Percentiles rank a stretch among this genome's conserved stretches.
These are phyloP conservation scores for Xylaria venustula DNA, from an alignment of 495 filamentous ascomycete genomes.

Conservation along the genomic window DNA sequence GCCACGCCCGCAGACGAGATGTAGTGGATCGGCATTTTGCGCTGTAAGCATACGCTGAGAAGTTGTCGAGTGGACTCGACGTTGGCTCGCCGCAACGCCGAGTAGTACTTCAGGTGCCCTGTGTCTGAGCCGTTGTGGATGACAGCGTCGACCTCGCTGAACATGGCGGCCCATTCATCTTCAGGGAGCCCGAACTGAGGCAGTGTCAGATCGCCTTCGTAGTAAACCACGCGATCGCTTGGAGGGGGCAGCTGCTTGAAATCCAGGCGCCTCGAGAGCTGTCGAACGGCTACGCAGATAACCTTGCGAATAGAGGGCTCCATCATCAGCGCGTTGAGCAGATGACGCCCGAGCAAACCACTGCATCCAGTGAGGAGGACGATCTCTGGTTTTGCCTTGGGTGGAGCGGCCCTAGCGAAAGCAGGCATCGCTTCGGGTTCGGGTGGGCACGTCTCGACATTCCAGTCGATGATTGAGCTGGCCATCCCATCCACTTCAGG, in stretches of 20 bases:
- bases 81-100: constrained; percentile 39
- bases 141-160: constrained; percentile 30
- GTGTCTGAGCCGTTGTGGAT: constrained; percentile 55
- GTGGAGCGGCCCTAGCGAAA: neutral
- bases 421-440: neutral
- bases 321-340: constrained; percentile 1
- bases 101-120: constrained; percentile 50
- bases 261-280: neutral
- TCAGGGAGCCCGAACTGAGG: constrained; percentile 41
- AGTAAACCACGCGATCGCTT: neutral
- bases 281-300: neutral
- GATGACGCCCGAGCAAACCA: constrained; percentile 17
- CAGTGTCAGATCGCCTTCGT: constrained; percentile 40
- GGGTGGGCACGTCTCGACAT: neutral
- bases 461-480: neutral
- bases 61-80: constrained; percentile 46
- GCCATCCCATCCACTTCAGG: no score
- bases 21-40: constrained; percentile 49
- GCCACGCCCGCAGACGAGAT: constrained; percentile 36
- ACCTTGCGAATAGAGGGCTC: constrained; percentile 12
- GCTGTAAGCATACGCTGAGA: constrained; percentile 26
- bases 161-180: constrained; percentile 22
- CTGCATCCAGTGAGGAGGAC: constrained; percentile 30
- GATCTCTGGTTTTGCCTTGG: neutral
- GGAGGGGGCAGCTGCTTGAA: neutral